Percentiles rank a stretch among this genome's conserved stretches.
Evolutionary conservation across 495 filamentous ascomycete species (phyloP).

Genomic region (Penicilliopsis zonata): DNA sequence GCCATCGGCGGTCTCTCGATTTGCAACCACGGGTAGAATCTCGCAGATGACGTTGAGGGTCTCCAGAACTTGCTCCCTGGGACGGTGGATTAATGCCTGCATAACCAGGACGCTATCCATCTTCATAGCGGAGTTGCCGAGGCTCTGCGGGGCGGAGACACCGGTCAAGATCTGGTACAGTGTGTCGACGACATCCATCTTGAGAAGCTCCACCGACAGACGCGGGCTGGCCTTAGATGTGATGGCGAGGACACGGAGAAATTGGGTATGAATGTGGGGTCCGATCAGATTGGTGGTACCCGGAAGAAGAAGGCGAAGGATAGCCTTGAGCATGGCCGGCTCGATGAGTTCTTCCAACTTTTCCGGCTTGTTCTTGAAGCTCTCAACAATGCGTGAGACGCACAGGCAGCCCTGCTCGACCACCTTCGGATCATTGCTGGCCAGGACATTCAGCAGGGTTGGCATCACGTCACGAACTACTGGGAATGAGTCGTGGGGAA

Average conservation of each 20-base stretch:
- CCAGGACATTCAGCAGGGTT: conserved; percentile 76
- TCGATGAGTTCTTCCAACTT: conserved; percentile 89
- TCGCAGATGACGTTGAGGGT: conserved; percentile 97
- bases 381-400: conserved; percentile 93
- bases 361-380: conserved; percentile 75
- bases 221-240: conserved; percentile 77
- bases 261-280: conserved; percentile 91
- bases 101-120: conserved; percentile 97
- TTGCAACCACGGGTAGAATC: conserved; percentile 53
- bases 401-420: conserved; percentile 95
- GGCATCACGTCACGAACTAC: conserved; percentile 92
- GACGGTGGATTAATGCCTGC: conserved; percentile 94
- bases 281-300: conserved; percentile 95
- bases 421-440: conserved; percentile 88
- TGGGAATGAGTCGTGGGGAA: conserved; percentile 83
- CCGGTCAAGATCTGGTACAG: conserved; percentile 96
- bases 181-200: conserved; percentile 95
- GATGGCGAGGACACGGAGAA: conserved; percentile 80
- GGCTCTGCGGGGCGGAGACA: conserved; percentile 75
- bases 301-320: conserved; percentile 83
- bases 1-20: conserved; percentile 32
- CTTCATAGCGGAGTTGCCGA: conserved; percentile 71
- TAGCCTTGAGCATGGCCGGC: conserved; percentile 69
- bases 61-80: conserved; percentile 94
- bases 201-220: conserved; percentile 81